A percentile compares a stretch with the other conserved stretches of the same genome.
phyloP scores from a whole-genome alignment of 768 basidiomycete species.

The Crepidotus variabilis region DNA sequence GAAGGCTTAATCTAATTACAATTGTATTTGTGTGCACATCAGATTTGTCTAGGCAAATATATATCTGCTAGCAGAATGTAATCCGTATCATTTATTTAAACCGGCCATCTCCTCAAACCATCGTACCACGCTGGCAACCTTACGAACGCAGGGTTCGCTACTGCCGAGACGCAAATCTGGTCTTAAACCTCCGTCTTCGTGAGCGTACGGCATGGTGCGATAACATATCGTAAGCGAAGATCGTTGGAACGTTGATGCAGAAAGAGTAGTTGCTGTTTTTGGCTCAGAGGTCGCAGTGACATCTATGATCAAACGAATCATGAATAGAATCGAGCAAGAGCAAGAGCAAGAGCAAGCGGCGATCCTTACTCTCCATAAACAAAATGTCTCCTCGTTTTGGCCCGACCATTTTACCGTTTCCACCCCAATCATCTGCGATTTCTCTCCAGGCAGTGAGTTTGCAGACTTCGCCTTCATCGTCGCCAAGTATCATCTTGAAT shows the following conservation, averaged over 20 bases:
- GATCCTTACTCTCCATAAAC: constrained; percentile 61
- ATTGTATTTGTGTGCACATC: too few relatives aligned
- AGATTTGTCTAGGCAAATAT: too few relatives aligned
- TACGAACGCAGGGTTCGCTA: constrained; percentile 66
- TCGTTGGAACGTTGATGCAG: constrained; percentile 66
- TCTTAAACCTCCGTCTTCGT: constrained; percentile 55
- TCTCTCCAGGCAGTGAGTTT: constrained; percentile 81
- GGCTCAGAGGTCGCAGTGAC: constrained; percentile 46
- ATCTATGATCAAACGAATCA: constrained; percentile 33
- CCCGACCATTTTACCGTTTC: constrained; percentile 32
- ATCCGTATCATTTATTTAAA: constrained; percentile 20
- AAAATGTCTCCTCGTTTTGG: constrained; percentile 72
- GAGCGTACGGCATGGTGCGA: constrained; percentile 66
- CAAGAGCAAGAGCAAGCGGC: background rate
- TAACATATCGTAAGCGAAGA: constrained; percentile 70
- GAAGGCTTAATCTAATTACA: too few relatives aligned
- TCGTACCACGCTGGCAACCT: constrained; percentile 56
- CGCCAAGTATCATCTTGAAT: constrained; percentile 68
- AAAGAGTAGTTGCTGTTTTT: constrained; percentile 43
- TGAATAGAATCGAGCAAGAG: background rate
- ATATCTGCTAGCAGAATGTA: background rate
- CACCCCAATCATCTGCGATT: constrained; percentile 69
- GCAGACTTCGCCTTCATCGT: constrained; percentile 64
- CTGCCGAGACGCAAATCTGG: constrained; percentile 71
- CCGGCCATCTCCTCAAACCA: constrained; percentile 82